These are phyloP conservation scores for Ceratocystis diversiconidia DNA, from an alignment of 2,329 filamentous ascomycete genomes.

Conservation along the genomic window DNA sequence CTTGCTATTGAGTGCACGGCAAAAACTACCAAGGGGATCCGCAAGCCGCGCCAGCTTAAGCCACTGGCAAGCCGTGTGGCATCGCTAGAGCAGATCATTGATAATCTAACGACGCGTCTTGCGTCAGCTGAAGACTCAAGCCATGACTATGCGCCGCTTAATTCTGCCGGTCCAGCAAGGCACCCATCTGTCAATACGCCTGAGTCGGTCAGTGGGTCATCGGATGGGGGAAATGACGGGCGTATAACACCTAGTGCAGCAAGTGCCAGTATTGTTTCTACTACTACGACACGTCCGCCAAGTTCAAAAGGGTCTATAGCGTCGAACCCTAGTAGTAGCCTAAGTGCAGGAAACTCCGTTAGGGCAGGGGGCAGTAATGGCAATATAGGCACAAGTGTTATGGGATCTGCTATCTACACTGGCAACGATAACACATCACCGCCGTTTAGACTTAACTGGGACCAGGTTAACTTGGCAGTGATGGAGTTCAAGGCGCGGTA, in stretches of 20 bases:
- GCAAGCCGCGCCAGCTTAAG: slow-evolving; percentile 25
- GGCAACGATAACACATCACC: slow-evolving; percentile 12
- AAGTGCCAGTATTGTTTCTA: background rate
- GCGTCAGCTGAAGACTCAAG: slow-evolving; percentile 10
- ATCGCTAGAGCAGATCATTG: slow-evolving; percentile 21
- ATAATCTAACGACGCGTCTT: slow-evolving; percentile 18
- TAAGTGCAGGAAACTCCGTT: background rate
- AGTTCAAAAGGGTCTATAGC: slow-evolving; percentile 2
- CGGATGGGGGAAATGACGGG: slow-evolving; percentile 9
- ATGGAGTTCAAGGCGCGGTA: slow-evolving; percentile 25
- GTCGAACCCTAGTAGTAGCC: background rate
- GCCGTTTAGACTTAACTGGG: slow-evolving; percentile 29
- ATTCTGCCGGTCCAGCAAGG: background rate
- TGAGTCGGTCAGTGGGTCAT: slow-evolving; percentile 14
- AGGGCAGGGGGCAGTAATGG: background rate
- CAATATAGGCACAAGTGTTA: background rate
- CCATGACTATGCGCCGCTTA: background rate
- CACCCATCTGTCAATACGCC: slow-evolving; percentile 14
- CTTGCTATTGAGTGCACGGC: slow-evolving; percentile 23
- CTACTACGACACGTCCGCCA: background rate
- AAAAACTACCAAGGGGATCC: slow-evolving; percentile 23
- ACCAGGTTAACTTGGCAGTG: slow-evolving; percentile 27
- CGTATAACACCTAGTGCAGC: slow-evolving; percentile 3
- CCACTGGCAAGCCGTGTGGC: slow-evolving; percentile 22
- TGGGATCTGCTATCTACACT: background rate